Evolutionary conservation across 2,329 filamentous ascomycete species (phyloP).

Genomic region (Talaromyces sp.): DNA sequence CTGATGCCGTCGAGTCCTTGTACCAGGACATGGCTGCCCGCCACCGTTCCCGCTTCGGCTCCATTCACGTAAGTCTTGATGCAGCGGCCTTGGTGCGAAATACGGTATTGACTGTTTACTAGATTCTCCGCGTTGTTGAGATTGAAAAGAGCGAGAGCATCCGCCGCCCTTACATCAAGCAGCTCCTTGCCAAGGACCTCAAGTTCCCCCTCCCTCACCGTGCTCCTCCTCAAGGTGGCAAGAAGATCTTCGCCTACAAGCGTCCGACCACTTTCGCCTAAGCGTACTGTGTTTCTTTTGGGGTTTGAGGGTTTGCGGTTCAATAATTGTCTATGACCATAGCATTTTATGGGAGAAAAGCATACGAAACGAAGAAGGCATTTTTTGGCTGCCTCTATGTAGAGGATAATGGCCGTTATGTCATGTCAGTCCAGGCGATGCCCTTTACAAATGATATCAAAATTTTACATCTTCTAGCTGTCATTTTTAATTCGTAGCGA

Average conservation of each 20-base stretch:
- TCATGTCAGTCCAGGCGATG: slow-evolving; percentile 36
- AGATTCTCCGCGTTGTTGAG: slow-evolving; percentile 99
- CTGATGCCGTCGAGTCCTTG: slow-evolving; percentile 89
- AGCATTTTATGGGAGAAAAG: slow-evolving; percentile 34
- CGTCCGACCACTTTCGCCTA: slow-evolving; percentile 98
- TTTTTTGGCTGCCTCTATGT: slow-evolving; percentile 27
- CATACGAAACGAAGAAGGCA: slow-evolving; percentile 26
- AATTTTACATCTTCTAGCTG: slow-evolving; percentile 17
- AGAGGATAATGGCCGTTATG: slow-evolving; percentile 30
- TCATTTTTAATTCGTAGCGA: neutral
- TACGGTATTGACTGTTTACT: slow-evolving; percentile 17
- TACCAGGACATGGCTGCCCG: slow-evolving; percentile 99
- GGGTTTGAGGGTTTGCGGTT: slow-evolving; percentile 33
- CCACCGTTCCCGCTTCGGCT: slow-evolving; percentile 96
- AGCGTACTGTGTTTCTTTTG: slow-evolving; percentile 41
- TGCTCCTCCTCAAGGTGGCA: slow-evolving; percentile 71
- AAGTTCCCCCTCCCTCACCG: slow-evolving; percentile 99
- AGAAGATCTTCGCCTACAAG: slow-evolving; percentile 89
- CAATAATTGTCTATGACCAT: slow-evolving; percentile 38
- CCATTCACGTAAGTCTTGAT: slow-evolving; percentile 77
- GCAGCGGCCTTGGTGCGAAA: neutral
- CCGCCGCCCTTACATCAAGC: slow-evolving; percentile 99
- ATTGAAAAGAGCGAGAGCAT: slow-evolving; percentile 89
- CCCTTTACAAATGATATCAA: slow-evolving; percentile 31
- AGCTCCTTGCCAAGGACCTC: slow-evolving; percentile 90